Conservation (phyloP, 208 protist species). For the Crithidia fasciculata region DNA sequence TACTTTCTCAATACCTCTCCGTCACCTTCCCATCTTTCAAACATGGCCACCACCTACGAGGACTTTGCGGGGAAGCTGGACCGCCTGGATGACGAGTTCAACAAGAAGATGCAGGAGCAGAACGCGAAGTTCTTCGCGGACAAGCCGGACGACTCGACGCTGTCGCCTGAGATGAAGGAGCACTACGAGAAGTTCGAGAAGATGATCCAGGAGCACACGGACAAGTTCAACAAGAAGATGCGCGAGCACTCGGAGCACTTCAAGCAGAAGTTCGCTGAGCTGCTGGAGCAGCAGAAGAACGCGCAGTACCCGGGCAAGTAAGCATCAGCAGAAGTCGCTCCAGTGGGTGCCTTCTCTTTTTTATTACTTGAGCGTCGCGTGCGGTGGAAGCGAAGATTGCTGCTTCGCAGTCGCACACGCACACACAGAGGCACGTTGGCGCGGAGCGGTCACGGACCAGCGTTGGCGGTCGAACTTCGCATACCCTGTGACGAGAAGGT, state of each 20-base stretch:
- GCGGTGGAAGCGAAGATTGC: too few relatives aligned
- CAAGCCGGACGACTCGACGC: conserved; percentile 88
- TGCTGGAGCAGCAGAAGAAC: conserved; percentile 93
- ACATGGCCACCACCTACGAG: conserved; percentile 88
- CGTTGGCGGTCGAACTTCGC: too few relatives aligned
- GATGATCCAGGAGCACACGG: conserved; percentile 93
- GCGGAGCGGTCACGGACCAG: too few relatives aligned
- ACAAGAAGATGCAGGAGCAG: conserved; percentile 93
- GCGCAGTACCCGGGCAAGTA: conserved; percentile 90
- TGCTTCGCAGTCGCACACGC: neutral
- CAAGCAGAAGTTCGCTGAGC: conserved; percentile 91
- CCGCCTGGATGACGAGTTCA: conserved; percentile 90
- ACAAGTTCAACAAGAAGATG: conserved; percentile 95
- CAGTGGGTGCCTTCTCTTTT: neutral
- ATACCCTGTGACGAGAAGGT: too few relatives aligned
- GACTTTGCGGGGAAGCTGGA: conserved; percentile 91
- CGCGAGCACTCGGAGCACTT: conserved; percentile 92
- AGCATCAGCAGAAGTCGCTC: neutral
- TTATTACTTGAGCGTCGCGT: neutral
- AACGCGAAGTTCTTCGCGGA: conserved; percentile 94
- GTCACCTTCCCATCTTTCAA: conserved; percentile 7
- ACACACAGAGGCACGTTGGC: neutral
- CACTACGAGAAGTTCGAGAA: conserved; percentile 94
- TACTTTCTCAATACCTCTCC: neutral
- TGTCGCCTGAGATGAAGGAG: conserved; percentile 93